Evolutionary conservation across 768 basidiomycete genomes (phyloP), one percentile per base, ranked within the genome.

Genomic region (Rhodocollybia butyracea): DNA sequence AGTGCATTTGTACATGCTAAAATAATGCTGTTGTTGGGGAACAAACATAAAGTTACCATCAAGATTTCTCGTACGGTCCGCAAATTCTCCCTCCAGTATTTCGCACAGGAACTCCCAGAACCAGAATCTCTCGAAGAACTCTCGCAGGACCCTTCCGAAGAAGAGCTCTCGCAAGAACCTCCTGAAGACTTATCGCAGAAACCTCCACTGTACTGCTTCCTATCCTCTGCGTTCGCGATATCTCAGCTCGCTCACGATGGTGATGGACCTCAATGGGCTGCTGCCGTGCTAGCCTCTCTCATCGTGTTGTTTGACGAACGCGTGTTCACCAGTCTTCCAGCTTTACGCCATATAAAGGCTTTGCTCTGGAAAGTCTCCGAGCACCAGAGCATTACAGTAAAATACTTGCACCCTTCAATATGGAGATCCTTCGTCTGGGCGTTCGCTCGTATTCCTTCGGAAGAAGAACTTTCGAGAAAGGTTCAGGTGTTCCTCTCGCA

Each of bases 341-440:
- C 63, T 12, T 64, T 68, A 24, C 53, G 81, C 26, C 74, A 70
- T 52, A 61, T 77, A 40, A 58, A 77, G 13, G 61, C 67, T 5
- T 63, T 67, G 8, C 67, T 82, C 22, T 65, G 62, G 8, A 58
- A 64, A 27, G 57, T 75, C 2, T 60, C 68, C 1, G 61, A 47
- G 3, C 73, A 79, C 57, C 68, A 69, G 45, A 64, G 68, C n/a
- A 61, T 64, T 11, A 48, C 65, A 5, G 66, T 79, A 11, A 70
- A 69, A 12, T 62, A 67, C 17, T 66, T 82, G 7, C 73, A 77
- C 40, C 63, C 75, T 1, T 73, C 73, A 32, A 65, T 79, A 21
- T 87, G 84, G 84, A 73, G 70, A 50, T 74, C 78, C 50, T 68
- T 85, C 26, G 66, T 85, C 21, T 86, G 85, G 84, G 75, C 78